Base-by-base conservation (phyloP, 2,329 filamentous ascomycete species). In the Purpureocillium takamizusanense region DNA sequence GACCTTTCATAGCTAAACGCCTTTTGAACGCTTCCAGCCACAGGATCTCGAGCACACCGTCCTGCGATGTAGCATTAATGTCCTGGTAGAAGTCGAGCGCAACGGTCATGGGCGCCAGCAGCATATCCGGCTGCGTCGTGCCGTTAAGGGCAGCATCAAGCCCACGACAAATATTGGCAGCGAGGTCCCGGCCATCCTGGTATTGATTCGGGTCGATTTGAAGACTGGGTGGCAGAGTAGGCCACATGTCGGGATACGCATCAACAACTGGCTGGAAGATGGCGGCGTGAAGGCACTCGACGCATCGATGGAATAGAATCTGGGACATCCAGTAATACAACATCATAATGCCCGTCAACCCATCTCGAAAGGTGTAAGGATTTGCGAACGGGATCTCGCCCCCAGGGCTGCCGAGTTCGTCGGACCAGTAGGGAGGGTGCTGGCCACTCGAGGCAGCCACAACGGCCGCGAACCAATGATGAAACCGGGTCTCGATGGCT, bases 261-360 rank as follows among this genome's bases (percentile, higher is more conserved):
- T 67, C 64, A 10, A 66, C 45, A 14, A 65, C 61, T 0, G 67
- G 61, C 41, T 71, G 59, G 42, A 63, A 65, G 33, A 72, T 60
- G 40, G 56, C 52, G 18, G 59, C 55, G 41, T 74, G 61, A 13
- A 78, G 53, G 13, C 50, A 48, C 41, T 66, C 63, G 31, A 76
- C 62, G 46, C 64, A 70, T 9, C 63, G 66, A 43, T 69, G 66
- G 34, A 78, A 63, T 11, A 67, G 46, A 21, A 76, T 57, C 33
- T 72, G 64, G 1, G 65, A 53, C 43, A 69, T 63, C 73, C 73
- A 77, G 51, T 74, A 76, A 49, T 72, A 69, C 11, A 74, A 52
- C 44, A 76, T 66, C 33, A 62, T 61, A 25, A 74, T 45, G 1
- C 72, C 67, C 1, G 66, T 61, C 11, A 59, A 46, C 14, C 60